A percentile compares a stretch with the other conserved stretches of the same genome.
Evolutionary conservation across 2,329 filamentous ascomycete species (phyloP).

Genomic region (Trichoderma afroharzianum): DNA sequence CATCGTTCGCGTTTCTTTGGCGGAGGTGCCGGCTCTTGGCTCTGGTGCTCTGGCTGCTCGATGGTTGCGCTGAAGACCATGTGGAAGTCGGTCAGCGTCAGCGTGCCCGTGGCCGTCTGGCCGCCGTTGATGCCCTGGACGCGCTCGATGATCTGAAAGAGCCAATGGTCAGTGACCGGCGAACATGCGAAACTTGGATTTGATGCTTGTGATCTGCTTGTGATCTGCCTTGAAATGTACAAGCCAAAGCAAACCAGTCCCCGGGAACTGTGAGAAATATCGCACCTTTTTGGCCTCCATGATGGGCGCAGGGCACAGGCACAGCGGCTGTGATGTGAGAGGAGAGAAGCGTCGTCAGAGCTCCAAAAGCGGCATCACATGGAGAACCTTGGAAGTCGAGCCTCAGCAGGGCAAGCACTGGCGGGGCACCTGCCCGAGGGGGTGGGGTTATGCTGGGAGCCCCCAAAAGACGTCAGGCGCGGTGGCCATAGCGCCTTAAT

Average conservation of each 20-base stretch:
- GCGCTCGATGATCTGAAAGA: constrained; percentile 47
- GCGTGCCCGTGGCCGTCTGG: constrained; percentile 52
- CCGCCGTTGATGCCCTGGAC: constrained; percentile 60
- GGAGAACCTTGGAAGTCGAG: neutral
- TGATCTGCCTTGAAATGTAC: neutral
- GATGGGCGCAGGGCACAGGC: constrained; percentile 6
- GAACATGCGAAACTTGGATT: neutral
- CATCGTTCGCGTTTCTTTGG: constrained; percentile 65
- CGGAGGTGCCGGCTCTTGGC: constrained; percentile 24
- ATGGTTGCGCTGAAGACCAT: constrained; percentile 49
- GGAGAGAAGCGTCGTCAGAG: constrained; percentile 16
- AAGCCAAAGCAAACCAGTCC: neutral
- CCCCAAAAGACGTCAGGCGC: constrained; percentile 17
- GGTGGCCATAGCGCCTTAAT: neutral
- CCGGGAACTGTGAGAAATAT: constrained; percentile 6
- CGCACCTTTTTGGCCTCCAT: constrained; percentile 43
- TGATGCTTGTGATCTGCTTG: neutral
- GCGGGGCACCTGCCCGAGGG: constrained; percentile 9
- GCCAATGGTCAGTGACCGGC: constrained; percentile 3
- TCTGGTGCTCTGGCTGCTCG: constrained; percentile 24
- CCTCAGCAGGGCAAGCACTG: constrained; percentile 7
- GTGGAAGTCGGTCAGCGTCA: constrained; percentile 62
- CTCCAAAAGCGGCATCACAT: constrained; percentile 10
- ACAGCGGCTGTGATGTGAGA: constrained; percentile 3
- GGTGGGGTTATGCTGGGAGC: constrained; percentile 7